phyloP scores from a whole-genome alignment of 2,329 filamentous ascomycete species.

The Arthrobotrys musiformis region DNA sequence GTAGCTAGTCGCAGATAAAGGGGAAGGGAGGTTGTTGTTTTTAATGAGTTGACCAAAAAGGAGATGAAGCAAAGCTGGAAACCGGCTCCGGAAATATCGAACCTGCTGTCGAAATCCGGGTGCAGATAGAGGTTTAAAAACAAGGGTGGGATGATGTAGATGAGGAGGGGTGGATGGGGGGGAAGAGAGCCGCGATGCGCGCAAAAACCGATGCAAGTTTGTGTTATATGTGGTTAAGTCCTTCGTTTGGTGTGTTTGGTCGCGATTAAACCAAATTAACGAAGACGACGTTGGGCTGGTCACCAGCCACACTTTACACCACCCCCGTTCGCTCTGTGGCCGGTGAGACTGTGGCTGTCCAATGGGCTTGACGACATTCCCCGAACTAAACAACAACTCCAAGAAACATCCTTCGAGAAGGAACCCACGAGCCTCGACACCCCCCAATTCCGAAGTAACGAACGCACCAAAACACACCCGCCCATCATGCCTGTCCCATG shows the following conservation, averaged over 20 bases:
- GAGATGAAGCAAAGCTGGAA: background rate
- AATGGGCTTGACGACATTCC: background rate
- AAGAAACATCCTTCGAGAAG: no score
- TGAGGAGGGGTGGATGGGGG: constrained; percentile 29
- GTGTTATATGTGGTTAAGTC: constrained; percentile 2
- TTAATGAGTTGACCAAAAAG: background rate
- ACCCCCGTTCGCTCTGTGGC: constrained; percentile 1
- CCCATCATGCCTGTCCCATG: constrained; percentile 72
- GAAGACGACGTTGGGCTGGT: constrained; percentile 12
- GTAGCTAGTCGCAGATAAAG: constrained; percentile 7
- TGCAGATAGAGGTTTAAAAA: background rate
- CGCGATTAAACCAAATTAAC: constrained; percentile 33
- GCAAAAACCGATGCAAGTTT: constrained; percentile 37
- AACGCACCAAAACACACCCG: constrained; percentile 15
- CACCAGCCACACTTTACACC: constrained; percentile 17
- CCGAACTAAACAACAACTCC: background rate
- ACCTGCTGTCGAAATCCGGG: constrained; percentile 8
- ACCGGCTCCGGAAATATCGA: background rate
- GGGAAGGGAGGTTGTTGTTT: background rate
- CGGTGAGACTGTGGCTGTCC: constrained; percentile 4
- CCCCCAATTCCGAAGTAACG: constrained; percentile 37
- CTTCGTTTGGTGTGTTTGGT: constrained; percentile 22
- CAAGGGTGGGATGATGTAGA: constrained; percentile 41
- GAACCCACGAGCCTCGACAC: no score
- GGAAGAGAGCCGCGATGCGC: constrained; percentile 49